phyloP scores from a whole-genome alignment of 768 basidiomycete genomes.

The Calvatia gigantea region DNA sequence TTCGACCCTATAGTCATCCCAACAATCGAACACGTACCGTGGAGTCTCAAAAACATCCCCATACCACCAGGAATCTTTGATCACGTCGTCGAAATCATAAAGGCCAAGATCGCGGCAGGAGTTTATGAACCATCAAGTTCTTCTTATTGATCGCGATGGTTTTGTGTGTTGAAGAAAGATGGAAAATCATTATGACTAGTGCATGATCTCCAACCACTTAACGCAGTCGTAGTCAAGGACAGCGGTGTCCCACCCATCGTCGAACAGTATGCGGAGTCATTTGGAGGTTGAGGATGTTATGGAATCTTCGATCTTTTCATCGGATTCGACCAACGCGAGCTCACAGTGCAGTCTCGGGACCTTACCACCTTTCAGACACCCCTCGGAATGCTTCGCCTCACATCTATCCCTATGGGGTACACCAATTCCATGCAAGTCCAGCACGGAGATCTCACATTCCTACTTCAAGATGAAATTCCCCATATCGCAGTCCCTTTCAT shows the following conservation, averaged over 20 bases:
- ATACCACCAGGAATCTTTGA: conserved; percentile 27
- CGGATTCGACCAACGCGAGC: conserved; percentile 30
- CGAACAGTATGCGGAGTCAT: conserved; percentile 15
- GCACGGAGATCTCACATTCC: conserved; percentile 27
- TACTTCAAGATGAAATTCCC: conserved; percentile 28
- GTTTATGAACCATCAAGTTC: conserved; percentile 13
- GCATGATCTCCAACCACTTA: conserved; percentile 18
- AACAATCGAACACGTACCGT: conserved; percentile 28
- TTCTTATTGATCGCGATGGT: conserved; percentile 15
- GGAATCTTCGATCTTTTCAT: conserved; percentile 23
- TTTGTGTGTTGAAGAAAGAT: conserved; percentile 20
- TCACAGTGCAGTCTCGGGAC: conserved; percentile 24
- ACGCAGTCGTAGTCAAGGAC: conserved; percentile 17
- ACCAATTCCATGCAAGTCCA: conserved; percentile 24
- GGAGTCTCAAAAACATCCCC: conserved; percentile 25
- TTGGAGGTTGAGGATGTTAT: conserved; percentile 13
- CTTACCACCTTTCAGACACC: conserved; percentile 40
- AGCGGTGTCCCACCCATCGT: conserved; percentile 14
- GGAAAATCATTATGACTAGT: conserved; percentile 16
- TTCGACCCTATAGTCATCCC: conserved; percentile 23
- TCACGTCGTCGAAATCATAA: conserved; percentile 22
- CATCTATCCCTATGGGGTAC: conserved; percentile 34
- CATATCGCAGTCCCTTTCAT: conserved; percentile 19
- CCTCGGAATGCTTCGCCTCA: conserved; percentile 24
- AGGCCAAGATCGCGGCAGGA: conserved; percentile 17